These are phyloP conservation scores for Candida vaughaniae DNA, from an alignment of 805 yeast genomes.

Conservation along the genomic window DNA sequence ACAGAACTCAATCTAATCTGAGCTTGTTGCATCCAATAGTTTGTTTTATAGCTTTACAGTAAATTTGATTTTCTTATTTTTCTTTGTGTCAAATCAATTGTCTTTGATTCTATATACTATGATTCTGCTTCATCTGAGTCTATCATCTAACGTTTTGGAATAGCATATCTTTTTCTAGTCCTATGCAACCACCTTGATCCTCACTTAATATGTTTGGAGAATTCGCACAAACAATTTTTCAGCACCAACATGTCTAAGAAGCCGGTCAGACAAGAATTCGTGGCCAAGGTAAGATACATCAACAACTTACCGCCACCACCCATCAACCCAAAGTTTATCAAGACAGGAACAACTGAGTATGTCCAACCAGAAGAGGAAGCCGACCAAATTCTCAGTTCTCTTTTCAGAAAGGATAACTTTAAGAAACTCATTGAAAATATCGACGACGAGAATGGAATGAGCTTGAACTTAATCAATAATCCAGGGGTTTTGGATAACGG, in stretches of 20 bases:
- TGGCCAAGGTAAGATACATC: conserved; percentile 78
- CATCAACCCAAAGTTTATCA: conserved; percentile 80
- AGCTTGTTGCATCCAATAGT: too few species aligned
- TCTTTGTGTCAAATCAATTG: too few species aligned
- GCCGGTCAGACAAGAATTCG: conserved; percentile 67
- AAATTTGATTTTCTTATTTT: too few species aligned
- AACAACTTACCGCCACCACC: conserved; percentile 93
- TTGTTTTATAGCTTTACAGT: too few species aligned
- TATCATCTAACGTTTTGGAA: too few species aligned
- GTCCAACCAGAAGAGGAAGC: conserved; percentile 37
- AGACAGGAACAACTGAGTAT: conserved; percentile 44
- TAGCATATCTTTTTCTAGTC: too few species aligned
- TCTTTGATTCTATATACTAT: too few species aligned
- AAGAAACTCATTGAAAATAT: conserved; percentile 55
- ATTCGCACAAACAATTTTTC: too few species aligned
- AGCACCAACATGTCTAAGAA: conserved; percentile 10
- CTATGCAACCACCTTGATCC: too few species aligned
- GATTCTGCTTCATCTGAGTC: too few species aligned
- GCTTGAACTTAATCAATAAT: conserved; percentile 64
- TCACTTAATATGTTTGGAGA: too few species aligned
- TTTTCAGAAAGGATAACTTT: conserved; percentile 74
- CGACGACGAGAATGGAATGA: conserved; percentile 71
- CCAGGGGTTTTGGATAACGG: conserved; percentile 67
- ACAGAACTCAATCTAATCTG: conserved; percentile 10
- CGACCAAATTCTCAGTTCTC: conserved; percentile 59